Evolutionary conservation across 2,329 filamentous ascomycete species (phyloP).

Genomic region (Fusarium poae): DNA sequence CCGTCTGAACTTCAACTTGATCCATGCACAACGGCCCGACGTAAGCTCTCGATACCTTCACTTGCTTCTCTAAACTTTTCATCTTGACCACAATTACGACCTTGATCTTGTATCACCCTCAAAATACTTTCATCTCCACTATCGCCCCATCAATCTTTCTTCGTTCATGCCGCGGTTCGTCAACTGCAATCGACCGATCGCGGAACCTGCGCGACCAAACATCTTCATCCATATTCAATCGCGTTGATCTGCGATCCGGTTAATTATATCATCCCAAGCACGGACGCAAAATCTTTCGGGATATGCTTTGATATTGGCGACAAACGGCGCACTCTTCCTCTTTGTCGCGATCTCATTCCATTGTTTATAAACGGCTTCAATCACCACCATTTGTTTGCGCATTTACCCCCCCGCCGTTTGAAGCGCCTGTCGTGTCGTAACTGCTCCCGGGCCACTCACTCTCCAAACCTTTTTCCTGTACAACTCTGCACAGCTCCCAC

Average conservation of each 20-base stretch:
- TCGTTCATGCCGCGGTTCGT: conserved; percentile 43
- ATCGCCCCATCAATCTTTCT: not conserved
- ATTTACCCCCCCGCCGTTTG: conserved; percentile 30
- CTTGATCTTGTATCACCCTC: not conserved
- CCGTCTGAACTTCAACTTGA: conserved; percentile 28
- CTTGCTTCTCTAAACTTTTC: not conserved
- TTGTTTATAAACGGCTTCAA: conserved; percentile 21
- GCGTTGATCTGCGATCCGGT: conserved; percentile 35
- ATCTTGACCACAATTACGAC: not conserved
- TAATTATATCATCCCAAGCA: conserved; percentile 7
- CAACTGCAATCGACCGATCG: conserved; percentile 46
- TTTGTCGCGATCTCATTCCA: conserved; percentile 37
- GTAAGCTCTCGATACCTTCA: conserved; percentile 35
- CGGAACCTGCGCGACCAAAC: conserved; percentile 45
- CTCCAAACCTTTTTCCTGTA: conserved; percentile 13
- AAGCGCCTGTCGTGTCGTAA: conserved; percentile 16
- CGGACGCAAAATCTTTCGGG: conserved; percentile 25
- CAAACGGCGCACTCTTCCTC: conserved; percentile 38
- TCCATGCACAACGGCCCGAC: conserved; percentile 32
- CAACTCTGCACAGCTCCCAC: conserved; percentile 22
- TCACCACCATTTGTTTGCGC: conserved; percentile 35
- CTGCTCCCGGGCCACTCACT: conserved; percentile 26
- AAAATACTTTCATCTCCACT: not conserved
- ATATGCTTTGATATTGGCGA: conserved; percentile 44
- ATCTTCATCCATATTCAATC: conserved; percentile 44